Evolutionary conservation across 805 yeast genomes (phyloP), one percentile per base, ranked within the genome.

Genomic region (Brettanomyces custersianus): DNA sequence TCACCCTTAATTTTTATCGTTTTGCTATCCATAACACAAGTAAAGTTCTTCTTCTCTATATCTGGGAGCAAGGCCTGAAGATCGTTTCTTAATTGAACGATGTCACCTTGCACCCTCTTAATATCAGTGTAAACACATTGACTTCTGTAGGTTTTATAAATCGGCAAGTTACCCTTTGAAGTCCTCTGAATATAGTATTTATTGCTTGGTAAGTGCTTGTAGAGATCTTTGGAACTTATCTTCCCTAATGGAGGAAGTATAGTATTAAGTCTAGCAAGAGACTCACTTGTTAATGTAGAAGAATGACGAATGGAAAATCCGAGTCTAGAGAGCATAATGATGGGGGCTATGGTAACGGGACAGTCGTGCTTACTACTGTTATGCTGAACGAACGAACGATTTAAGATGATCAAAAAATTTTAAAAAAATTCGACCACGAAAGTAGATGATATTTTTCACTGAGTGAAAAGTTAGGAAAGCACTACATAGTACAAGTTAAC

Each of bases 151-250:
- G 81, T 85, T 36, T 71, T 65, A 60, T 86, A 86, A 2, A 86
- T 82, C n/a, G 95, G 95, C 52, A 87, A 65, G 52, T 80, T 76
- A 4, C 90, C 86, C 32, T 62, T 65, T 12, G 68, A 58, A 6
- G 84, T 67, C 54, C 80, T 75, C 17, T 57, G 43, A 22, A 73
- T 51, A 48, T 46, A 52, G 47, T 73, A 73, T 31, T 59, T 57
- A 37, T 41, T 33, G 63, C 67, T 40, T 54, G 66, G 25, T 58
- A 63, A 43, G 6, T 46, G 45, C 18, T 43, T 25, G 19, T 33
- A 40, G n/a, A 56, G 39, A 23, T 56, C 50, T 5, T 49, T 43
- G 4, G 42, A 38, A 6, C 44, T 36, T 12, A 57, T 43, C 6
- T 51, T 40, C 9, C 41, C 43, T 6, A 58, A 29, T 7, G 46